Base-by-base conservation (phyloP, 2,329 filamentous ascomycete species). In the Penicillium sp. region DNA sequence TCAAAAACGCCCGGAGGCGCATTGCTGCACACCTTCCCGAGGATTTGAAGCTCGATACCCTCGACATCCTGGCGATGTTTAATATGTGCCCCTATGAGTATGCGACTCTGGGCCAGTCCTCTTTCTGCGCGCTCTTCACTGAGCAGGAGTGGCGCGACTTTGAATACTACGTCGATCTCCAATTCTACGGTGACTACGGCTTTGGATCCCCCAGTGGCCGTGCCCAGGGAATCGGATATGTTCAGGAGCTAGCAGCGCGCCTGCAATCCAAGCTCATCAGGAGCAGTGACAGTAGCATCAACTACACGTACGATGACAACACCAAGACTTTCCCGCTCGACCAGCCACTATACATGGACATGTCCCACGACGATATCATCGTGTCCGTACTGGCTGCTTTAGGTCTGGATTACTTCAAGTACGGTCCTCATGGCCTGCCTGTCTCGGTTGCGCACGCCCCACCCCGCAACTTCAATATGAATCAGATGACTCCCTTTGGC, bases 11-110 rank as follows among this genome's bases (percentile, higher is more conserved):
- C 6, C 76, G 76, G 0, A 60, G 70, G 11, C 77, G 81, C 2
- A 67, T 84, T 31, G 75, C 81, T 40, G 59, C 71, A 36, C 76
- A 78, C 62, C 76, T 77, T 3, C 81, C 81, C 3, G 36, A 64
- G 0, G 78, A 77, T 40, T 81, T 84, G 65, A 72, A 65, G 11
- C 73, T 84, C 25, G 82, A 73, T 1, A 62, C 72, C 45, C 76
- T 78, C 58, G 81, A 84, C 65, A 78, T 79, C 1, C 81, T 81
- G 48, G 75, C 73, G 23, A 78, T 80, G 75, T 73, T 78, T 63
- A 82, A 75, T 60, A 75, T 82, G 55, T 85, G 82, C 61, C 79
- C 81, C 2, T 84, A 84, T 60, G 82, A 84, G 66, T 73, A 72
- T 49, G 78, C 72, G 25, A 81, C 78, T 60, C 73, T 83, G 15